Evolutionary conservation across 176 grass and related monocot species (phyloP), one percentile per base, ranked within the genome.

Genomic region (Rhynchospora breviuscula): DNA sequence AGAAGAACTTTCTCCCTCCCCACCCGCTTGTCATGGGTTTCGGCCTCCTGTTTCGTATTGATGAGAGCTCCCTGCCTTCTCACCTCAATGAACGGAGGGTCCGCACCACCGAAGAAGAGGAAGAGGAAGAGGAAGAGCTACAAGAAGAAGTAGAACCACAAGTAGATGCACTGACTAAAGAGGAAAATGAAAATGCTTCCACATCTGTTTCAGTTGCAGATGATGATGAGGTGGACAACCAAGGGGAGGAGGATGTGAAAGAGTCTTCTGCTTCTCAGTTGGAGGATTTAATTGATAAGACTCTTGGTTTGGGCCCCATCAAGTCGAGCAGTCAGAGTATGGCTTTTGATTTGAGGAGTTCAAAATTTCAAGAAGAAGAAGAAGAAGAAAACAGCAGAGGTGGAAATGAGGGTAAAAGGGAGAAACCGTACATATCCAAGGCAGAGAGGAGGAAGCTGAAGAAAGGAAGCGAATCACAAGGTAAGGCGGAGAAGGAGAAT

Each of bases 1-100:
- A 93, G 84, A 98, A 98, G 88, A 98, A 88, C 63, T 95, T 95
- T 57, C 92, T 93, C 53, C 96, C 93, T 71, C 96, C 93, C 76
- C 89, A 90, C 77, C 91, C 96, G n/a, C 89, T 98, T 72, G 88
- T 95, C 81, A 98, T 98, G 96, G 93, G 96, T 17, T 98, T 98
- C 46, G 93, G 92, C 82, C 91, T 95, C 60, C 79, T 98, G 51
- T 98, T 98, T 87, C 92, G 96, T 51, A 89, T 98, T 40, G 96
- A 98, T 62, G 96, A 95, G 88, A 98, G 96, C 81, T 98, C 92
- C 70, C 87, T 98, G 82, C 87, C 86, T 63, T 85, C 92, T 57
- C 92, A 98, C 88, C 80, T 95, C 57, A 98, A 98, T 82, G 95
- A 98, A 89, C 86, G 95, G 79, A 92, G 89, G 43, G 91, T 95